These are phyloP conservation scores for Yarrowia phangngaensis DNA, from an alignment of 805 yeast species.

Conservation along the genomic window DNA sequence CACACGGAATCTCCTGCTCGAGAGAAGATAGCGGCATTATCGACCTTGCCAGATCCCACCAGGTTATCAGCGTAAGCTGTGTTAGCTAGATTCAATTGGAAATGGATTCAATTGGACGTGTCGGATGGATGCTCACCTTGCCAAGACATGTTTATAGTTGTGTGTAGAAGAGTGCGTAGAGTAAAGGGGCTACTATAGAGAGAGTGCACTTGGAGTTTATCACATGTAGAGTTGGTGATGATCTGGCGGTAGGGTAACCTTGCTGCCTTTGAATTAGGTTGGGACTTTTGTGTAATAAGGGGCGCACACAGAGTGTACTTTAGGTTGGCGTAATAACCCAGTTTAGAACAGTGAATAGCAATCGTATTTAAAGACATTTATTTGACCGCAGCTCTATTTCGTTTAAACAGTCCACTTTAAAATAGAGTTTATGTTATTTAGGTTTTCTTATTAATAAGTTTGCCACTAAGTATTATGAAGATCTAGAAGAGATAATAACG, in stretches of 20 bases:
- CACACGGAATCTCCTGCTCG: slow-evolving; percentile 92
- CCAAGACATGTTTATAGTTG: slow-evolving; percentile 37
- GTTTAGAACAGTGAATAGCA: too few species aligned
- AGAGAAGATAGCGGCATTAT: slow-evolving; percentile 88
- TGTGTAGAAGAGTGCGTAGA: slow-evolving; percentile 6
- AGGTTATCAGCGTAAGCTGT: slow-evolving; percentile 94
- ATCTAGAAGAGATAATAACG: too few species aligned
- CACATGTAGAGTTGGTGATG: slow-evolving; percentile 20
- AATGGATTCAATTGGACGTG: too few species aligned
- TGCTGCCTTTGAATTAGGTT: neutral
- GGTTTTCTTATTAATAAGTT: too few species aligned
- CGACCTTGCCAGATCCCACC: slow-evolving; percentile 79
- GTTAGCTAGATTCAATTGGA: slow-evolving; percentile 2
- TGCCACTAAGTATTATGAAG: too few species aligned
- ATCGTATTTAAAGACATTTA: too few species aligned
- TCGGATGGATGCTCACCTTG: slow-evolving; percentile 34
- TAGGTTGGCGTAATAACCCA: too few species aligned
- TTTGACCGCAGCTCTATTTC: too few species aligned
- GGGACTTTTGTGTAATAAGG: neutral
- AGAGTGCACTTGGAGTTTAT: neutral
- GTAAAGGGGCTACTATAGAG: neutral
- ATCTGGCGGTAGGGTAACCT: slow-evolving; percentile 20
- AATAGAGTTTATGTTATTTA: too few species aligned
- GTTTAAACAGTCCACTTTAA: too few species aligned
- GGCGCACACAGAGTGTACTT: too few species aligned